phyloP scores from a whole-genome alignment of 805 yeast species.

The Lachancea fermentati region DNA sequence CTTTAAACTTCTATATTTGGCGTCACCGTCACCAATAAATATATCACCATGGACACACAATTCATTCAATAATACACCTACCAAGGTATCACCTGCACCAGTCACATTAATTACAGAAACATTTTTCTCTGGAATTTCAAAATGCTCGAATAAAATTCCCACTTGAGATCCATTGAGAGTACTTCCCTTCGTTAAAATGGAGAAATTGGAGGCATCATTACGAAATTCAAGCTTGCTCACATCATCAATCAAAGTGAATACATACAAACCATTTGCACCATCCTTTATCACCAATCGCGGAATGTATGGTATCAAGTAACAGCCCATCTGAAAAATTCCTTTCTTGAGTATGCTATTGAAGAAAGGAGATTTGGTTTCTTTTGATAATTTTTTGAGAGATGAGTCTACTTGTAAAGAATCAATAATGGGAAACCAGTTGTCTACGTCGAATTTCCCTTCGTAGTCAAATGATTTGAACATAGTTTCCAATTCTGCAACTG shows the following conservation, averaged over 20 bases:
- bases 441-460: conserved; percentile 44
- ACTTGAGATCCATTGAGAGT: conserved; percentile 18
- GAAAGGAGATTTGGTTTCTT: conserved; percentile 3
- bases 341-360: conserved; percentile 27
- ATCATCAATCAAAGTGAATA: conserved; percentile 32
- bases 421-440: conserved; percentile 68
- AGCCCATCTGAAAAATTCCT: conserved; percentile 60
- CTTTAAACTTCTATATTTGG: conserved; percentile 5
- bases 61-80: conserved; percentile 55
- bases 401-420: conserved; percentile 46
- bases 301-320: conserved; percentile 68
- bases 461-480: conserved; percentile 46
- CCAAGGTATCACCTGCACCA: conserved; percentile 84
- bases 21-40: neutral
- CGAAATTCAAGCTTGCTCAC: conserved; percentile 1
- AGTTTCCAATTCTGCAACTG: conserved; percentile 51
- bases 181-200: conserved; percentile 3
- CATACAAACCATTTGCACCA: conserved; percentile 58
- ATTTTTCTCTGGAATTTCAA: conserved; percentile 37
- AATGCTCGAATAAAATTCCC: conserved; percentile 63
- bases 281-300: conserved; percentile 63
- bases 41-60: conserved; percentile 14
- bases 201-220: conserved; percentile 16
- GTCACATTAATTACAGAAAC: conserved; percentile 57
- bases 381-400: conserved; percentile 14